Evolutionary conservation across 768 basidiomycete species (phyloP), one percentile per base, ranked within the genome.

Genomic region (Suillus luteus): DNA sequence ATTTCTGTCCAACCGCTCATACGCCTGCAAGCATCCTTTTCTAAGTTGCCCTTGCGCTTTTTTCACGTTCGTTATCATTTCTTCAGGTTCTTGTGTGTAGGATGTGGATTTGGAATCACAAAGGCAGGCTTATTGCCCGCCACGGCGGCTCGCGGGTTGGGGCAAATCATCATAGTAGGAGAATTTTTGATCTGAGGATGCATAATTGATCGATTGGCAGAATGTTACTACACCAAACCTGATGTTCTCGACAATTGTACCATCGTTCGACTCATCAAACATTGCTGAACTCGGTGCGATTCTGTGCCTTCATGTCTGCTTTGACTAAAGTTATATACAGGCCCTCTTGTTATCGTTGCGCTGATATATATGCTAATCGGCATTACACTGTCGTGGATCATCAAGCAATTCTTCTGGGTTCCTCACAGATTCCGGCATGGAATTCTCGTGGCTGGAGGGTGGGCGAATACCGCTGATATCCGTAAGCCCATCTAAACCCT

Each of bases 401-500:
- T 86, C 60, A 83, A 83, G 57, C 82, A 84, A 65, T 67, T 89
- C 58, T 91, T 89, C 68, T 92, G 90, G 85, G 89, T 92, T 2
- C 91, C 91, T 1, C 87, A 90, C 69, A 82, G 88, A 33, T 92
- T 92, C 70, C 79, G 90, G 55, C 85, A 86, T 68, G 92, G 90
- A 0, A 80, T 92, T 27, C 69, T 92, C 0, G 83, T 85, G 3
- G 89, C 90, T 0, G 90, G 89, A 44, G 85, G 82, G 3, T 92
- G 85, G 85, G 82, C 79, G 10, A 92, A 91, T 67, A 82, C 82
- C 51, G 89, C 86, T 10, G 91, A 90, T 69, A 83, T 92, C 38
- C 87, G 89, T 91, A 68, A 70, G 86, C 76, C 48, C 17, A 14
- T 43, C 15, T 58, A 19, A 0, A 7, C n/a, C 22, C 2, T 14